These are phyloP conservation scores for Cinchona pubescens DNA, from an alignment of 257 asterid species.

Conservation along the genomic window DNA sequence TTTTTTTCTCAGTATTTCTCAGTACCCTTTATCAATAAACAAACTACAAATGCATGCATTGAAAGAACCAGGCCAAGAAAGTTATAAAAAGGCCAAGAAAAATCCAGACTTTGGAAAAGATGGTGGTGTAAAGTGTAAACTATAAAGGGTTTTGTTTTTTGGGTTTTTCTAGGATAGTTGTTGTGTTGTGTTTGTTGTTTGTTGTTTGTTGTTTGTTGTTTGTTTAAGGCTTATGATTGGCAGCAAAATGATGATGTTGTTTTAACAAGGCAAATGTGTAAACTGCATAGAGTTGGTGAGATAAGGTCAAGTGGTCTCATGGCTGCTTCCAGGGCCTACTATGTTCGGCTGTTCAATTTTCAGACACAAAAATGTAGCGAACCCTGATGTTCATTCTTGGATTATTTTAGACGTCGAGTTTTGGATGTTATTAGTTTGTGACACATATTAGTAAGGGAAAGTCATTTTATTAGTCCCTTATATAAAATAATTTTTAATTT, in stretches of 20 bases:
- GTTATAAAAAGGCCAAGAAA: not conserved
- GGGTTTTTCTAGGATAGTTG: constrained; percentile 28
- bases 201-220: no score
- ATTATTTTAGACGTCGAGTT: not conserved
- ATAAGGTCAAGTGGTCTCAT: constrained; percentile 1
- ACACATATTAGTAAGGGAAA: no score
- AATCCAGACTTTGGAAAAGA: constrained; percentile 19
- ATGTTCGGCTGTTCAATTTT: not conserved
- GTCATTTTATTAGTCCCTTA: no score
- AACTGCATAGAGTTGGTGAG: no score
- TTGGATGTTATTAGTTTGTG: no score
- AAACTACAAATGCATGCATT: not conserved
- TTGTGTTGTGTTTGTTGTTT: constrained; percentile 18
- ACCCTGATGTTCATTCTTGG: not conserved
- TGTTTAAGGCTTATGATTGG: constrained; percentile 2
- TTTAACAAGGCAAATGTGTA: no score
- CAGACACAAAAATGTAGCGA: not conserved
- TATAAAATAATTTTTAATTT: no score
- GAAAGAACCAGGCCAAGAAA: not conserved
- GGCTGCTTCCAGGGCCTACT: not conserved
- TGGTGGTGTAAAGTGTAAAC: not conserved
- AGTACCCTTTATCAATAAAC: not conserved
- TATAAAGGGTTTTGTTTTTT: constrained; percentile 30
- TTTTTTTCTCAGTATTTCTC: not conserved
- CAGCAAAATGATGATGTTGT: not conserved